phyloP scores from a whole-genome alignment of 768 basidiomycete species.

The Boletus coccyginus region DNA sequence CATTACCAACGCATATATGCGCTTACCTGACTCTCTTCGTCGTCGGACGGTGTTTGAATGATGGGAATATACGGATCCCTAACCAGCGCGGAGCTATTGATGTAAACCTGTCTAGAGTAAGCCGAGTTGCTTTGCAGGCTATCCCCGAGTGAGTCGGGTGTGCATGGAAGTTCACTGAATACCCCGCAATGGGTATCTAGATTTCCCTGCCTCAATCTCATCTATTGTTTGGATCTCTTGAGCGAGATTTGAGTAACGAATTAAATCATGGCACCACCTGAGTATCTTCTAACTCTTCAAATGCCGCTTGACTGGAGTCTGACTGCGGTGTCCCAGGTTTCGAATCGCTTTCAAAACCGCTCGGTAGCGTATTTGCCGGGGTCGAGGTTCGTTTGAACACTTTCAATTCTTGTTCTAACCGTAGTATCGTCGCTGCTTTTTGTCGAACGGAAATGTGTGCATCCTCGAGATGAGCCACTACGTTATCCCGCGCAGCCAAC shows the following conservation, averaged over 20 bases:
- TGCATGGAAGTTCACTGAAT: constrained; percentile 6
- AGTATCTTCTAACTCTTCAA: not conserved
- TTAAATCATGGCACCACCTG: not conserved
- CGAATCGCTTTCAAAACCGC: not conserved
- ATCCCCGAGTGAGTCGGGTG: constrained; percentile 22
- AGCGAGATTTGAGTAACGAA: not conserved
- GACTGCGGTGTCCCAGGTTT: not conserved
- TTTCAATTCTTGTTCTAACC: constrained; percentile 43
- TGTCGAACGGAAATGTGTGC: constrained; percentile 61
- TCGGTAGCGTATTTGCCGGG: constrained; percentile 16
- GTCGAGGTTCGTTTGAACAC: constrained; percentile 22
- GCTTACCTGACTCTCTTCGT: constrained; percentile 15
- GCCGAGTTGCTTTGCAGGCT: constrained; percentile 28
- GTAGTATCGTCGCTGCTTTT: constrained; percentile 51
- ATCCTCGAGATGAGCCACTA: constrained; percentile 54
- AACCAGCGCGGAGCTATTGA: constrained; percentile 6
- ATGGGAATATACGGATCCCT: not conserved
- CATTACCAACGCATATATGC: constrained; percentile 11
- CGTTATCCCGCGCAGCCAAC: constrained; percentile 59
- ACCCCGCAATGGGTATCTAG: not conserved
- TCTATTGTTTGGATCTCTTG: not conserved
- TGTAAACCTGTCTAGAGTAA: constrained; percentile 16
- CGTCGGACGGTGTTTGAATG: not conserved
- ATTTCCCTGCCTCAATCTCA: not conserved
- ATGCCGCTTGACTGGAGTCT: not conserved